Evolutionary conservation across 192 early-diverging fungal species (phyloP).

Genomic region (Coemansia umbellata): DNA sequence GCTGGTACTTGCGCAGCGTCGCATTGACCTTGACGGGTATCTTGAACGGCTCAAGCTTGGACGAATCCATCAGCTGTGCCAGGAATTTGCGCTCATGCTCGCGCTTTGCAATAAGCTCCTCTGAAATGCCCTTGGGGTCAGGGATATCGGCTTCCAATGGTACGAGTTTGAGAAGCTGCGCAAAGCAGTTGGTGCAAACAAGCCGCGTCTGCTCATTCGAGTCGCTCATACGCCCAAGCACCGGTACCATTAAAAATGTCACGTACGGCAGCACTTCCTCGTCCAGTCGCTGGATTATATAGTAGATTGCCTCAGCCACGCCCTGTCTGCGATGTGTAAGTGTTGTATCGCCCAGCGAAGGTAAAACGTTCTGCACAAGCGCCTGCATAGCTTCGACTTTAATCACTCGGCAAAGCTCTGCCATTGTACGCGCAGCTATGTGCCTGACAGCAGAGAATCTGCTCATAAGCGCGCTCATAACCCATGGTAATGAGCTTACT

Average conservation of each 20-base stretch:
- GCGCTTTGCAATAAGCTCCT: conserved; percentile 72
- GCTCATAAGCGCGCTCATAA: conserved; percentile 62
- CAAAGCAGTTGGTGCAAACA: conserved; percentile 91
- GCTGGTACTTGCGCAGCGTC: conserved; percentile 91
- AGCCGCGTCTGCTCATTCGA: conserved; percentile 84
- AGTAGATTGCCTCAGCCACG: conserved; percentile 77
- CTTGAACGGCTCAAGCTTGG: conserved; percentile 79
- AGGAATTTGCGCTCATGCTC: conserved; percentile 91
- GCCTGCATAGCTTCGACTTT: conserved; percentile 72
- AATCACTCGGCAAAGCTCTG: conserved; percentile 64
- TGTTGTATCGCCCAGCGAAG: conserved; percentile 69
- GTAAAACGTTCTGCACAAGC: conserved; percentile 74
- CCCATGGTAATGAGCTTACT: conserved; percentile 59
- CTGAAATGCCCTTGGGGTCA: conserved; percentile 83
- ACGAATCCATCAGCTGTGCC: conserved; percentile 86
- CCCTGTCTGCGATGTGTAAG: conserved; percentile 77
- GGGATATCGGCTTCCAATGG: conserved; percentile 95
- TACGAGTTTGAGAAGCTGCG: conserved; percentile 89
- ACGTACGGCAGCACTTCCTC: conserved; percentile 89
- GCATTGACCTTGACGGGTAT: conserved; percentile 92
- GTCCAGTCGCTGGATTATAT: conserved; percentile 74
- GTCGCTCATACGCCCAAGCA: conserved; percentile 97
- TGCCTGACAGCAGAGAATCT: conserved; percentile 71
- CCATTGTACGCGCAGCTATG: conserved; percentile 74
- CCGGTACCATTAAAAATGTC: conserved; percentile 95